Evolutionary conservation across 257 asterid species (phyloP), one percentile per base, ranked within the genome.

Genomic region (Leonotis leonurus): DNA sequence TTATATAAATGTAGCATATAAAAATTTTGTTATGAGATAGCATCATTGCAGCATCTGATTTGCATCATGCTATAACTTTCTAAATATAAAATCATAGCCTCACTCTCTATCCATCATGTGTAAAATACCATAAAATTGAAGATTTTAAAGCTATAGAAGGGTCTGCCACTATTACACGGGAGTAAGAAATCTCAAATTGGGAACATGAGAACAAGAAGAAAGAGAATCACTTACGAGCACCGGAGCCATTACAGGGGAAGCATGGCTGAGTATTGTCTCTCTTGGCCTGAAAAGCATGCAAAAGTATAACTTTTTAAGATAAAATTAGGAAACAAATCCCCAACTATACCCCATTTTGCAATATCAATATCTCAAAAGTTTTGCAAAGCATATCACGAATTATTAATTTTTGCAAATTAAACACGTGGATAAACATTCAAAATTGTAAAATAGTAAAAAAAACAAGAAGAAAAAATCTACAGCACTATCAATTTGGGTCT

Each of bases 221-320:
- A 22, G n/a, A 16, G 75, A 65, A 67, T 13, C 6, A 75, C 95
- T 82, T 81, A 92, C 97, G 99, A 70, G 99, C 86, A 21, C 97
- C 99, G 21, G 84, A 48, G 68, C 99, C 99, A 21, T 56, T 67
- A 76, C 99, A 92, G 80, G 99, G 97, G 63, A 92, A 92, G 79
- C 99, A 92, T 4, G 96, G 77, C 76, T 92, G 99, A 18, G 95
- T 89, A 57, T 89, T 92, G 0, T 89, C 97, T 72, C 99, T 74
- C 62, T 89, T 89, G 24, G 99, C 70, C 99, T 92, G 81, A 73
- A 78, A 74, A 43, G 57, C 2, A 32, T n/a, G n/a, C n/a, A n/a
- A n/a, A n/a, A n/a, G n/a, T n/a, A n/a, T n/a, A n/a, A n/a, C n/a
- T n/a, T n/a, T n/a, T n/a, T n/a, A n/a, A n/a, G n/a, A n/a, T n/a